These are phyloP conservation scores for Didymella arachidicola DNA, from an alignment of 2,329 filamentous ascomycete genomes.

Conservation along the genomic window DNA sequence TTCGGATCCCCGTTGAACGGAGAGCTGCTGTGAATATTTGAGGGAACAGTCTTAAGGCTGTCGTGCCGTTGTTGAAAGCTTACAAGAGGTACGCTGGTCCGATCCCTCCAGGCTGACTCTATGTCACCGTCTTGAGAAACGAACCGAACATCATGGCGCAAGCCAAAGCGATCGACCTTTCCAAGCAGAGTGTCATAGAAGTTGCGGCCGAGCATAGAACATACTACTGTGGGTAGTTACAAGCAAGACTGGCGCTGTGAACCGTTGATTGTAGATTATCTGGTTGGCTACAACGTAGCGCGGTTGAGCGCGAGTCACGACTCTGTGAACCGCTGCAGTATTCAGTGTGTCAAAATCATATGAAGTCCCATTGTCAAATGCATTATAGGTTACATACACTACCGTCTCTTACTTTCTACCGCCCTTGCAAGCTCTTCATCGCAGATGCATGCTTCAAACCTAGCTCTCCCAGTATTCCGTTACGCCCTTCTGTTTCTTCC, in stretches of 20 bases:
- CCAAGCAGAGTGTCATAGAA: too few relatives aligned
- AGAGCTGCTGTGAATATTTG: too few relatives aligned
- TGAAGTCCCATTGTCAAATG: background rate
- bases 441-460: background rate
- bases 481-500: slow-evolving; percentile 30
- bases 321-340: background rate
- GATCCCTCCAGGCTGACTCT: too few relatives aligned
- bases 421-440: too few relatives aligned
- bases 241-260: background rate
- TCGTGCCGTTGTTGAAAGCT: too few relatives aligned
- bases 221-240: background rate
- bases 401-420: background rate
- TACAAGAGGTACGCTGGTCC: too few relatives aligned
- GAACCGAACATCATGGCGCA: too few relatives aligned
- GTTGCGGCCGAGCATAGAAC: background rate
- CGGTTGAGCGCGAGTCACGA: background rate
- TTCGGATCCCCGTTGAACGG: too few relatives aligned
- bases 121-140: too few relatives aligned
- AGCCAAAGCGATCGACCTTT: too few relatives aligned
- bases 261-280: background rate
- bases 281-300: background rate
- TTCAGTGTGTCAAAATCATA: background rate
- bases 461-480: slow-evolving; percentile 26
- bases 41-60: too few relatives aligned
- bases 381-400: background rate